A percentile compares a stretch with the other conserved stretches of the same genome.
These are phyloP conservation scores for Articulospora tetracladia DNA, from an alignment of 495 filamentous ascomycete genomes.

Conservation along the genomic window DNA sequence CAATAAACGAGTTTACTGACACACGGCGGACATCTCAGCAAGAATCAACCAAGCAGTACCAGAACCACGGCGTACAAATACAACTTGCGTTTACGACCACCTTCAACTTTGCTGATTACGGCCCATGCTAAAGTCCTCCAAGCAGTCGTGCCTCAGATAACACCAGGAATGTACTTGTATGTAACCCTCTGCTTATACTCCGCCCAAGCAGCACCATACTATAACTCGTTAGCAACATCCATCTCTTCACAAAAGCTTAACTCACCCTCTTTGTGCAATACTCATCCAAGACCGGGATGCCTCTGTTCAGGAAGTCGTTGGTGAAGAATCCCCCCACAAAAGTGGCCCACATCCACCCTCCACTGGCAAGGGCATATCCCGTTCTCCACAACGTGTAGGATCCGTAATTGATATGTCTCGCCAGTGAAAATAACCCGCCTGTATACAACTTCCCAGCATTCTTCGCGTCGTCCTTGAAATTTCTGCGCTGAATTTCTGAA, in stretches of 20 bases:
- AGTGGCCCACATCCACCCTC: constrained; percentile 41
- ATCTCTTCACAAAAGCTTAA: constrained; percentile 1
- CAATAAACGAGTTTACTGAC: too few species aligned
- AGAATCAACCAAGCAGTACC: too few species aligned
- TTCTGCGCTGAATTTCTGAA: constrained; percentile 47
- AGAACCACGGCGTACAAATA: too few species aligned
- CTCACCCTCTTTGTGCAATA: constrained; percentile 40
- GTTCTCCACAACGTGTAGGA: constrained; percentile 53
- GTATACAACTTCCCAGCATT: constrained; percentile 53
- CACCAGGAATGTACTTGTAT: constrained; percentile 40
- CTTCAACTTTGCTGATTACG: too few species aligned
- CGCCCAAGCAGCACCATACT: constrained; percentile 41
- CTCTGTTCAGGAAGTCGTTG: constrained; percentile 41
- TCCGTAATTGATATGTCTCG: constrained; percentile 58
- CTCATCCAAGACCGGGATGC: constrained; percentile 43
- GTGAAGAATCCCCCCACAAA: constrained; percentile 36
- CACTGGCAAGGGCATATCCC: constrained; percentile 44
- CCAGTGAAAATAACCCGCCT: constrained; percentile 46
- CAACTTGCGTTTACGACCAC: too few species aligned
- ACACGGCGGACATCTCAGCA: too few species aligned
- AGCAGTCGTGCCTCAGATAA: constrained; percentile 29
- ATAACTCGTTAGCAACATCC: constrained; percentile 6
- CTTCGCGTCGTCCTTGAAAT: constrained; percentile 46
- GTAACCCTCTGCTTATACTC: constrained; percentile 39
- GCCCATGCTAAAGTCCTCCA: too few species aligned